Conservation (phyloP, 371 early-diverging fungal species). For the Syncephalastrum monosporum region DNA sequence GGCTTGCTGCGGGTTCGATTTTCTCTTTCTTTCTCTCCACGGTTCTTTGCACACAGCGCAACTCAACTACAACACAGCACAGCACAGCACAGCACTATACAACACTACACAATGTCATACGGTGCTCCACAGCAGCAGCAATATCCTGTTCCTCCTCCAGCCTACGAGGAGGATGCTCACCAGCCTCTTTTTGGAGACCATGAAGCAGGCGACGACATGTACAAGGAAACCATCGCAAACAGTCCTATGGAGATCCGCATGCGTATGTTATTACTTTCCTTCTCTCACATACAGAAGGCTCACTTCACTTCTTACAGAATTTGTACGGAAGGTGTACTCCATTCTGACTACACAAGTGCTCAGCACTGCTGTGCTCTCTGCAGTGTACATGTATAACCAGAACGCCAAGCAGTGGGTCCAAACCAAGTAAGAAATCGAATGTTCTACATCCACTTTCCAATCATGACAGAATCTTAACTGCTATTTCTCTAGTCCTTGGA, state of each 20-base stretch:
- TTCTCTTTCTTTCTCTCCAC: not conserved
- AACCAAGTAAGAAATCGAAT: constrained; percentile 37
- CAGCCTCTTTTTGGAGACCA: constrained; percentile 31
- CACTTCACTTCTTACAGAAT: constrained; percentile 35
- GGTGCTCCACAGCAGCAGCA: constrained; percentile 17
- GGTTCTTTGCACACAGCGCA: too few species aligned
- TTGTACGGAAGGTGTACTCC: constrained; percentile 80
- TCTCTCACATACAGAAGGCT: not conserved
- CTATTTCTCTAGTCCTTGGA: constrained; percentile 32
- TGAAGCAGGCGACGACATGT: constrained; percentile 50
- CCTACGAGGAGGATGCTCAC: constrained; percentile 38
- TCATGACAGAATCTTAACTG: not conserved
- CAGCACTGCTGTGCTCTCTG: constrained; percentile 56
- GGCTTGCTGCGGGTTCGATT: too few species aligned
- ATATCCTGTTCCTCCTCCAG: constrained; percentile 49
- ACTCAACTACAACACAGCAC: too few species aligned
- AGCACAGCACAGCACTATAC: not conserved
- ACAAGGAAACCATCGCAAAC: constrained; percentile 56
- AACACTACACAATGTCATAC: constrained; percentile 14
- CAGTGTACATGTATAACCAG: constrained; percentile 59
- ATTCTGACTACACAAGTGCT: constrained; percentile 70
- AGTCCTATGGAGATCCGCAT: constrained; percentile 57
- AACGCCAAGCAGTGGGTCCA: constrained; percentile 54
- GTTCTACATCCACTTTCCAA: not conserved
- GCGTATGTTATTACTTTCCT: constrained; percentile 26